These are phyloP conservation scores for Magnaporthiopsis rhizophila DNA, from an alignment of 2,329 filamentous ascomycete species.

Conservation along the genomic window DNA sequence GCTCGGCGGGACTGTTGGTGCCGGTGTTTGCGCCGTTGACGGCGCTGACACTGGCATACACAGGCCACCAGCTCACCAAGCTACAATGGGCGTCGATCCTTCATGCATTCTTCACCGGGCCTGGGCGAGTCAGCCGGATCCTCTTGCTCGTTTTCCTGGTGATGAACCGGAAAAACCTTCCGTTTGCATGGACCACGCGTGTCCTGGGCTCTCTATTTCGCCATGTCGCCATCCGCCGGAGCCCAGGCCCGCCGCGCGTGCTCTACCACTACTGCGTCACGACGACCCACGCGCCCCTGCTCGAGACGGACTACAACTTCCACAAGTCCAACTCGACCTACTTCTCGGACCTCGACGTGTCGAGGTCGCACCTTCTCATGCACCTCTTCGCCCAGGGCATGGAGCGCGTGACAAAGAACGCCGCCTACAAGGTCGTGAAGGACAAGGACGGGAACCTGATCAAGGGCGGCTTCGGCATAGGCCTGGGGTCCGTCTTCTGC, in stretches of 20 bases:
- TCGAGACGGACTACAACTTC: constrained; percentile 31
- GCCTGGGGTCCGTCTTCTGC: constrained; percentile 66
- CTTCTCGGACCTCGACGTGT: constrained; percentile 78
- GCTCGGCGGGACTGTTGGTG: constrained; percentile 24
- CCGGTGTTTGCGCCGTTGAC: constrained; percentile 35
- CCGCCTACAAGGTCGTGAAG: constrained; percentile 38
- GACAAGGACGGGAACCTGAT: constrained; percentile 42
- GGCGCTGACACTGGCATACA: constrained; percentile 37
- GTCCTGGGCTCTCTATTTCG: constrained; percentile 27
- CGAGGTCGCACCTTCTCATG: constrained; percentile 72
- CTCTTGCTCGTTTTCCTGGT: constrained; percentile 47
- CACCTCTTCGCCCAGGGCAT: constrained; percentile 56
- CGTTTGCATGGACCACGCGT: constrained; percentile 65
- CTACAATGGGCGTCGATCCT: constrained; percentile 32
- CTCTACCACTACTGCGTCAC: constrained; percentile 29
- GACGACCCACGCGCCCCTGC: constrained; percentile 20
- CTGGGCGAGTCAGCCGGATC: constrained; percentile 45
- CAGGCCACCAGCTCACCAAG: constrained; percentile 29
- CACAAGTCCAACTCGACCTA: constrained; percentile 56
- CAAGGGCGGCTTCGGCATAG: constrained; percentile 49
- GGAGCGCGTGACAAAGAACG: constrained; percentile 41
- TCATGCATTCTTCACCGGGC: constrained; percentile 42
- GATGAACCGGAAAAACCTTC: constrained; percentile 66
- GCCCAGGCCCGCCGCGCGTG: constrained; percentile 19
- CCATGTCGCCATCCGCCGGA: constrained; percentile 18